Evolutionary conservation across 2,329 filamentous ascomycete genomes (phyloP).

Genomic region (Colletotrichum camelliae): DNA sequence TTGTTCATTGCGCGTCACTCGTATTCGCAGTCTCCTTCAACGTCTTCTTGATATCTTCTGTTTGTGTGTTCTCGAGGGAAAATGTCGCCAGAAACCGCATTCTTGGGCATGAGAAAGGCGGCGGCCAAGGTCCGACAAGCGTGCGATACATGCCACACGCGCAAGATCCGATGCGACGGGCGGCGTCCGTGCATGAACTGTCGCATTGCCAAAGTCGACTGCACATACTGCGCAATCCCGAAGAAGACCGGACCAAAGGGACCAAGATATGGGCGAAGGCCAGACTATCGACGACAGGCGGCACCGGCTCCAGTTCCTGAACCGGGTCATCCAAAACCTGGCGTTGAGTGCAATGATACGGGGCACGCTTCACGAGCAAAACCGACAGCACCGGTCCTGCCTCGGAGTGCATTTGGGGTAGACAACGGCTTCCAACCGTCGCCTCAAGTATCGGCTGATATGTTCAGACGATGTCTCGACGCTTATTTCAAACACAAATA

Average conservation of each 20-base stretch:
- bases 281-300: not conserved
- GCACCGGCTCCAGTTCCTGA: not conserved
- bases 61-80: not conserved
- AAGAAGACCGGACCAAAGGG: not conserved
- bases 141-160: not conserved
- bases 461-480: not conserved
- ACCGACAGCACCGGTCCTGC: accelerated
- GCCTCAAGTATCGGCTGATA: not conserved
- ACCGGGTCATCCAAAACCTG: not conserved
- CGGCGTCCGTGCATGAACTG: not conserved
- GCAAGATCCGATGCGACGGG: not conserved
- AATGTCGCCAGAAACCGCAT: not conserved
- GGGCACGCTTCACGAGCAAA: not conserved
- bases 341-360: not conserved
- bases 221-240: not conserved
- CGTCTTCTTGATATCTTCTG: not conserved
- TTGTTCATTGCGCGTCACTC: not conserved
- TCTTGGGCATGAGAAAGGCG: not conserved
- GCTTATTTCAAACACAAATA: not conserved
- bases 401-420: not conserved
- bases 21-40: not conserved
- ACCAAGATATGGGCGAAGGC: not conserved
- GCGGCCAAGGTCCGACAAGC: not conserved
- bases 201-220: not conserved
- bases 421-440: not conserved